Evolutionary conservation across 2,329 filamentous ascomycete genomes (phyloP), one percentile per base, ranked within the genome.

Genomic region (Neopestalotiopsis sp.): DNA sequence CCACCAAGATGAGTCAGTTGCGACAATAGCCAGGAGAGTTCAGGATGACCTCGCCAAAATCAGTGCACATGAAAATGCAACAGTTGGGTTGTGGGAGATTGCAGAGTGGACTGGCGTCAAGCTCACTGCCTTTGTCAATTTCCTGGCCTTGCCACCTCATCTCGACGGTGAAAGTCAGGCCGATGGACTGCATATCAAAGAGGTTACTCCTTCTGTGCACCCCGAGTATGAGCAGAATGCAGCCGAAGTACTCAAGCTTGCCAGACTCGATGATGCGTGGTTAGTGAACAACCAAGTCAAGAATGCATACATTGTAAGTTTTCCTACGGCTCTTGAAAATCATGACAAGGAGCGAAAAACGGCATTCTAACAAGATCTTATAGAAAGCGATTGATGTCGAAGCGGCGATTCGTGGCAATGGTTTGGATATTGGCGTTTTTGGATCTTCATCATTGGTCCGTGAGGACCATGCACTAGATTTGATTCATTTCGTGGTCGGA

Each of bases 71-170:
- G 86, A 84, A 61, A 89, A 89, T 75, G 85, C 87, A 0, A 82
- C 82, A 1, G 89, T 89, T 0, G 89, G 89, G 1, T 81, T 97
- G 1, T 89, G 88, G 81, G 91, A 97, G 77, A 90, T 97, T 49
- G 80, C 84, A 24, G 79, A 85, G 17, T 97, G 94, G 94, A 95
- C 93, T 0, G 92, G 91, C 0, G 80, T 94, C 1, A 83, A 79
- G 67, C 79, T 97, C 1, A 87, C 92, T 73, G 90, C 87, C 0
- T 95, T 93, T 80, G 89, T 97, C 74, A 98, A 98, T 77, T 96
- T 97, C 72, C 79, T 97, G 20, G 89, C 85, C 65, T 78, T 90
- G 5, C 87, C 87, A 0, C 68, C 71, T 9, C 30, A 61, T 24
- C 20, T 59, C 32, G 7, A 49, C 10, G 34, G 7, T 32, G 4